These are phyloP conservation scores for Phytophthora ramorum DNA, from an alignment of 352 stramenopile species.

Conservation along the genomic window DNA sequence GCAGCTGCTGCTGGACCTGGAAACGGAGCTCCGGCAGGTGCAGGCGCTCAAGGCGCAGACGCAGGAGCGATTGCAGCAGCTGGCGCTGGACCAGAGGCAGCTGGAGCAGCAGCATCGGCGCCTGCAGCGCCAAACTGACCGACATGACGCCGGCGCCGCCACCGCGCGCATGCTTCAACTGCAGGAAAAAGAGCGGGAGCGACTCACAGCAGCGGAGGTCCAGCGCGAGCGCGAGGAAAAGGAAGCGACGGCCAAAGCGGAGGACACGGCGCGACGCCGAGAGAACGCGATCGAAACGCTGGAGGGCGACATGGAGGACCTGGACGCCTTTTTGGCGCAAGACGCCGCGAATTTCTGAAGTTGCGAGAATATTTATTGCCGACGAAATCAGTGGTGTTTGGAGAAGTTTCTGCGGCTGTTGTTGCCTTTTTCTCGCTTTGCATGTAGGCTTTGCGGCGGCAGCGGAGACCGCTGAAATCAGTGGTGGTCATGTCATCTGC, in stretches of 20 bases:
- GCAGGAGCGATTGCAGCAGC: conserved; percentile 41
- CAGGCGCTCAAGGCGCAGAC: conserved; percentile 51
- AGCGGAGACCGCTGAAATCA: conserved; percentile 1
- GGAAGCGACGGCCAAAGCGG: conserved; percentile 31
- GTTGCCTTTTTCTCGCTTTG: conserved; percentile 3
- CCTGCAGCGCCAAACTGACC: conserved; percentile 40
- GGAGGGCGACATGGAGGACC: conserved; percentile 54
- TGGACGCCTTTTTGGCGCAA: conserved; percentile 67
- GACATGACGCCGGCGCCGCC: conserved; percentile 35
- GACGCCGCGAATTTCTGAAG: conserved; percentile 61
- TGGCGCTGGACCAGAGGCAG: conserved; percentile 51
- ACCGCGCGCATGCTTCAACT: conserved; percentile 70
- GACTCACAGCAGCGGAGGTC: conserved; percentile 29
- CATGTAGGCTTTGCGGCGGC: not conserved
- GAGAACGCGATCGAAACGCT: conserved; percentile 55
- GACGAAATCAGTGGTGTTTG: not conserved
- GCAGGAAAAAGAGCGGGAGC: conserved; percentile 60
- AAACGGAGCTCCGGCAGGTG: conserved; percentile 56
- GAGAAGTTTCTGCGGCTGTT: not conserved
- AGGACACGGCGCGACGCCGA: conserved; percentile 41
- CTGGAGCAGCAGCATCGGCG: conserved; percentile 52
- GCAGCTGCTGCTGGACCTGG: conserved; percentile 47
- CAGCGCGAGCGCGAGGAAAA: conserved; percentile 36
- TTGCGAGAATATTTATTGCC: conserved; percentile 26
- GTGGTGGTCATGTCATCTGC: conserved; percentile 5